These are phyloP conservation scores for Monilinia fructicola DNA, from an alignment of 2,329 filamentous ascomycete genomes.

Conservation along the genomic window DNA sequence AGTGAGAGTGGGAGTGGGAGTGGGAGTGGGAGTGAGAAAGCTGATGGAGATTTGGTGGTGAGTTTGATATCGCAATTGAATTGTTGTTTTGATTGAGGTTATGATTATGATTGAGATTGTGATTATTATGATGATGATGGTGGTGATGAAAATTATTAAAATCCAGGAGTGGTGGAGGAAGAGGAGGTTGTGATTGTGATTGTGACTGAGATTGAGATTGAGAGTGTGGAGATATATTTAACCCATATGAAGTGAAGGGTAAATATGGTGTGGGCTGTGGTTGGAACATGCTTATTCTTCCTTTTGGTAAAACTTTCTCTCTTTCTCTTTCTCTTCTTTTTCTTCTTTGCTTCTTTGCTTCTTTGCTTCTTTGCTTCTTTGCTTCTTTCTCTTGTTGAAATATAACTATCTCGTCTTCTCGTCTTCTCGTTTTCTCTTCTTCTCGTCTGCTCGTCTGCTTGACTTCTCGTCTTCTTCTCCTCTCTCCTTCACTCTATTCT, in stretches of 20 bases:
- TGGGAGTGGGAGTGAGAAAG: neutral
- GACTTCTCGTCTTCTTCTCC: neutral
- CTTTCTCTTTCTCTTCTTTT: neutral
- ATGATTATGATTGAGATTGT: neutral
- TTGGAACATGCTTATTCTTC: constrained; percentile 37
- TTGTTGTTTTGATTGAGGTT: neutral
- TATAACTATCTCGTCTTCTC: neutral
- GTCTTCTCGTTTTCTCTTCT: neutral
- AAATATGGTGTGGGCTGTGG: constrained; percentile 38
- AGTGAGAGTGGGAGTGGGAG: neutral
- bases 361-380: too few species aligned
- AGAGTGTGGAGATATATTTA: constrained; percentile 24
- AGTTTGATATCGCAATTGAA: neutral
- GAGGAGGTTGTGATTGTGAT: constrained; percentile 17
- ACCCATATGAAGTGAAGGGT: constrained; percentile 34
- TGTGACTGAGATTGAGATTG: constrained; percentile 22
- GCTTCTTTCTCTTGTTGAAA: neutral
- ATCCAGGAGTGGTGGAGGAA: constrained; percentile 12
- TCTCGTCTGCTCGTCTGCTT: neutral
- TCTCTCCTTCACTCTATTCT: neutral
- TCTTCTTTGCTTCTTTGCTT: neutral
- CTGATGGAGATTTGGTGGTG: neutral
- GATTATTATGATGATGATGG: neutral
- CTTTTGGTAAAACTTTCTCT: neutral
- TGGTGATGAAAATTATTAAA: constrained; percentile 14